A percentile compares a stretch with the other conserved stretches of the same genome.
Evolutionary conservation across 495 filamentous ascomycete genomes (phyloP).

Genomic region (Lasiosphaeria hispida): DNA sequence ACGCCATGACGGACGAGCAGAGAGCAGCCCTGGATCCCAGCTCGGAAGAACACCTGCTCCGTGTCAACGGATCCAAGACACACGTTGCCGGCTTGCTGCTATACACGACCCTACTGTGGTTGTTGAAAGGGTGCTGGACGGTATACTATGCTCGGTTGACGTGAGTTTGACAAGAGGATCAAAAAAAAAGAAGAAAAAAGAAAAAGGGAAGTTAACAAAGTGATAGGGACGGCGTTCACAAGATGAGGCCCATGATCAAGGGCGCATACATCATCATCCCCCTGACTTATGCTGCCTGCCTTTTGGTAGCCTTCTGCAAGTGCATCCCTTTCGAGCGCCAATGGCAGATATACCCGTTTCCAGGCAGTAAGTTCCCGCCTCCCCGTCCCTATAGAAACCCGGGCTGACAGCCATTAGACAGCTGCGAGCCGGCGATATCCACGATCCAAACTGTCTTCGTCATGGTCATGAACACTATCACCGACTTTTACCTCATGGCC

Average conservation of each 20-base stretch:
- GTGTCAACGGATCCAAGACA: slow-evolving; percentile 56
- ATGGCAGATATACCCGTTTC: slow-evolving; percentile 59
- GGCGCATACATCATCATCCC: slow-evolving; percentile 47
- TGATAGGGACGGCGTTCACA: slow-evolving; percentile 41
- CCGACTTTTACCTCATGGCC: slow-evolving; percentile 55
- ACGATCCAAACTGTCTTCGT: slow-evolving; percentile 35
- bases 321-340: slow-evolving; percentile 51
- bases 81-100: slow-evolving; percentile 56
- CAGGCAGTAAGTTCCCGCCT: slow-evolving; percentile 49
- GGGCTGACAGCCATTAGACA: slow-evolving; percentile 12
- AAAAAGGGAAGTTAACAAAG: neutral
- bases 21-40: slow-evolving; percentile 38
- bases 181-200: no score
- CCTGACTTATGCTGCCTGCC: slow-evolving; percentile 48
- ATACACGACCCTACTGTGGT: slow-evolving; percentile 57
- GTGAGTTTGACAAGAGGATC: slow-evolving; percentile 26
- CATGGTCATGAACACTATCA: slow-evolving; percentile 52
- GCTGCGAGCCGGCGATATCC: slow-evolving; percentile 28
- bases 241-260: slow-evolving; percentile 43
- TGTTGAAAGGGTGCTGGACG: slow-evolving; percentile 57
- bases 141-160: slow-evolving; percentile 58
- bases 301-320: slow-evolving; percentile 39
- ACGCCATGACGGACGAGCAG: slow-evolving; percentile 51
- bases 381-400: neutral
- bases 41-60: slow-evolving; percentile 44